Percentiles rank a stretch among this genome's conserved stretches.
Evolutionary conservation across 2,329 filamentous ascomycete genomes (phyloP).

Genomic region (Aspergillus arachidicola): DNA sequence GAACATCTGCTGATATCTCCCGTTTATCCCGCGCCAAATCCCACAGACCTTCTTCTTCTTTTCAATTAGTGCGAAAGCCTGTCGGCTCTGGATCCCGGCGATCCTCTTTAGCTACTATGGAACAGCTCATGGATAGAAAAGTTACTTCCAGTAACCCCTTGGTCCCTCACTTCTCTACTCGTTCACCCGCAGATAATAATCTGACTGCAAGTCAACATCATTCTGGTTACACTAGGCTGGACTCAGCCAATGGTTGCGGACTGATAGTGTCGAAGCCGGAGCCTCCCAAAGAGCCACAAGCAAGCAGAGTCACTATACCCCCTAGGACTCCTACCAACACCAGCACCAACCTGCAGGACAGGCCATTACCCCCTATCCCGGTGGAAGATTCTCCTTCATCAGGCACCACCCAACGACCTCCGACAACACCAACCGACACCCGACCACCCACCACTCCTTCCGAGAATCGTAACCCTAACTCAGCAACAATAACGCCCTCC

Average conservation of each 20-base stretch:
- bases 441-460: constrained; percentile 10
- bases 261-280: not conserved
- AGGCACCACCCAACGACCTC: constrained; percentile 8
- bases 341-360: constrained; percentile 25
- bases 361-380: constrained; percentile 25
- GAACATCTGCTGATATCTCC: constrained; percentile 22
- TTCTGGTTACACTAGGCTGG: constrained; percentile 15
- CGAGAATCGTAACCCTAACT: constrained; percentile 16
- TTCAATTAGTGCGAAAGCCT: constrained; percentile 40
- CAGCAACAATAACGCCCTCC: constrained; percentile 16
- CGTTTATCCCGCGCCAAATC: constrained; percentile 23
- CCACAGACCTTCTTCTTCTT: constrained; percentile 28
- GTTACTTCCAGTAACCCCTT: constrained; percentile 23
- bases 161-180: constrained; percentile 36
- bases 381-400: constrained; percentile 15
- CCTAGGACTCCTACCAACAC: constrained; percentile 25
- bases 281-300: constrained; percentile 4
- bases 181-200: constrained; percentile 16
- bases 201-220: constrained; percentile 16
- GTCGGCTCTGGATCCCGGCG: constrained; percentile 36
- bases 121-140: constrained; percentile 24
- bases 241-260: constrained; percentile 15
- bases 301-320: constrained; percentile 9
- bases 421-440: constrained; percentile 11
- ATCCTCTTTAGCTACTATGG: constrained; percentile 29